Conservation (phyloP, 73 alveolate genomes). For the Vitrella brassicaformis region DNA sequence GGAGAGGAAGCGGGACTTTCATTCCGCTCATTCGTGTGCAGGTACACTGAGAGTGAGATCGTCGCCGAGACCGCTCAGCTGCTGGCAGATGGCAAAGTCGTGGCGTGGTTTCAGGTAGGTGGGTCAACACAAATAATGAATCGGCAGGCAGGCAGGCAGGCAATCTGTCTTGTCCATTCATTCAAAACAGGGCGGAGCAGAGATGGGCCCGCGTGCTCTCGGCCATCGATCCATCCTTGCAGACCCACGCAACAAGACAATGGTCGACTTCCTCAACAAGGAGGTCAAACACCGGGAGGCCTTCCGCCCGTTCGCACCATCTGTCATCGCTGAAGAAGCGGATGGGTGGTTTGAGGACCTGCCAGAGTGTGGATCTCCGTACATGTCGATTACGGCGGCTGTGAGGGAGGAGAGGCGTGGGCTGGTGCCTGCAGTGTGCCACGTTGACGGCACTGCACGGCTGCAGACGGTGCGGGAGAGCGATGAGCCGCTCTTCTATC, state of each 20-base stretch:
- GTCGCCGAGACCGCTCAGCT: too few relatives aligned
- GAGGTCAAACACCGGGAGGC: neutral
- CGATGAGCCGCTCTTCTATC: neutral
- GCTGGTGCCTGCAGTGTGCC: neutral
- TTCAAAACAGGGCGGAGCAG: neutral
- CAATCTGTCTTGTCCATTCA: neutral
- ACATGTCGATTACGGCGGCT: neutral
- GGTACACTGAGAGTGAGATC: too few relatives aligned
- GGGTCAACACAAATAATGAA: too few relatives aligned
- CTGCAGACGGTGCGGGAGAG: neutral
- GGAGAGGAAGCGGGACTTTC: too few relatives aligned
- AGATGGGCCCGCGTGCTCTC: neutral
- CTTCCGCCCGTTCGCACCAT: neutral
- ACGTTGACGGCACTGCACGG: neutral
- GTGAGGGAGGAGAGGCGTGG: neutral
- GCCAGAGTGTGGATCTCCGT: neutral
- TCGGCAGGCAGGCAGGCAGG: too few relatives aligned
- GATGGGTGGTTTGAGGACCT: neutral
- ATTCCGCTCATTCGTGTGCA: too few relatives aligned
- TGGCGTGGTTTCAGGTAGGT: too few relatives aligned
- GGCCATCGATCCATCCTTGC: slow-evolving; percentile 1
- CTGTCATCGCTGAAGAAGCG: neutral
- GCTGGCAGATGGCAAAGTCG: too few relatives aligned
- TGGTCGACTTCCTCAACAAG: neutral
- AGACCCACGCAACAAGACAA: neutral